Evolutionary conservation across 2,329 filamentous ascomycete genomes (phyloP).

Genomic region (Plenodomus tracheiphilus): DNA sequence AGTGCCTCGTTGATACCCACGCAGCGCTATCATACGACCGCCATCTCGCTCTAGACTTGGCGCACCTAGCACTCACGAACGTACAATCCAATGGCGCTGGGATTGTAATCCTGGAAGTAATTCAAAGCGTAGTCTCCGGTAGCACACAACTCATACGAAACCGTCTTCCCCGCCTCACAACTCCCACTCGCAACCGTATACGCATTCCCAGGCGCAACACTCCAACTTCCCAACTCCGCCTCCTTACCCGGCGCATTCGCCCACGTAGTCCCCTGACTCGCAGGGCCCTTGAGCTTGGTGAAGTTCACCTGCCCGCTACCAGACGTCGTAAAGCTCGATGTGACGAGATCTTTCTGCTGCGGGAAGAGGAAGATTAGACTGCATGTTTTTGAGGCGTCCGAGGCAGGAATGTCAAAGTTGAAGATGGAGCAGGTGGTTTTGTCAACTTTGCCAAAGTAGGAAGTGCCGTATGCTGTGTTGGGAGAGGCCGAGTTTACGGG

Average conservation of each 20-base stretch:
- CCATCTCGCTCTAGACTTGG: no score
- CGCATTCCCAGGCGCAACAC: slow-evolving; percentile 52
- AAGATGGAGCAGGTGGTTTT: slow-evolving; percentile 61
- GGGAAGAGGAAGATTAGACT: slow-evolving; percentile 69
- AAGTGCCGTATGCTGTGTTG: slow-evolving; percentile 56
- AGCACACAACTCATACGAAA: slow-evolving; percentile 58
- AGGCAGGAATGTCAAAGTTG: slow-evolving; percentile 67
- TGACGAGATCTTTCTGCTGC: slow-evolving; percentile 58
- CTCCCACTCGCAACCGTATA: slow-evolving; percentile 58
- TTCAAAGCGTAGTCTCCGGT: slow-evolving; percentile 55
- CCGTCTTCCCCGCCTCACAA: slow-evolving; percentile 58
- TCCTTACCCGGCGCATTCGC: slow-evolving; percentile 54
- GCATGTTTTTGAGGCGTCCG: slow-evolving; percentile 62
- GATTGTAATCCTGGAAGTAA: slow-evolving; percentile 69
- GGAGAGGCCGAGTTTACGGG: slow-evolving; percentile 61
- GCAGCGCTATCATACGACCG: no score
- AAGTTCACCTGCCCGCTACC: slow-evolving; percentile 60
- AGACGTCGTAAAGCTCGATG: slow-evolving; percentile 60
- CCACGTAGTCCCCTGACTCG: slow-evolving; percentile 56
- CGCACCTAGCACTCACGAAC: slow-evolving; percentile 28
- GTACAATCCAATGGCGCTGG: slow-evolving; percentile 47
- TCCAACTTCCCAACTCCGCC: slow-evolving; percentile 40
- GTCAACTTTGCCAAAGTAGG: slow-evolving; percentile 55
- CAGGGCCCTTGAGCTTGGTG: slow-evolving; percentile 52
- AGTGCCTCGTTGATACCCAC: no score